Evolutionary conservation across 768 basidiomycete species (phyloP).

Genomic region (Auriculariales sp.): DNA sequence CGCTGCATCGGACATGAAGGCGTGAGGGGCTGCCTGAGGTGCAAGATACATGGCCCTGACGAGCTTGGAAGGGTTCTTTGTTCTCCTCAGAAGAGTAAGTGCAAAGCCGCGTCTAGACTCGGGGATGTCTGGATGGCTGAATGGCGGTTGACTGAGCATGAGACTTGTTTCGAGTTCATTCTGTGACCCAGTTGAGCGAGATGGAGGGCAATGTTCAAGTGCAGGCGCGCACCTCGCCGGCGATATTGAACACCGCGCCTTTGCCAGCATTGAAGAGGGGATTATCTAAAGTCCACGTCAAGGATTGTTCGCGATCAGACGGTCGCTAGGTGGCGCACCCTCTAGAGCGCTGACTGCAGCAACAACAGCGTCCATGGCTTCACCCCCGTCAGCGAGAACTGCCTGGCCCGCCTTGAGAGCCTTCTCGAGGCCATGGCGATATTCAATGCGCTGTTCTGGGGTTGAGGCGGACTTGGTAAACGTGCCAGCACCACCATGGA

Average conservation of each 20-base stretch:
- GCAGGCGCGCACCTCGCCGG: slow-evolving; percentile 48
- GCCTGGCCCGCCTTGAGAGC: slow-evolving; percentile 50
- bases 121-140: slow-evolving; percentile 44
- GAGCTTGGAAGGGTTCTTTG: slow-evolving; percentile 60
- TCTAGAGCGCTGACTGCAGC: slow-evolving; percentile 64
- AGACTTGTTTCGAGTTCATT: slow-evolving; percentile 73
- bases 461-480: slow-evolving; percentile 44
- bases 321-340: slow-evolving; percentile 24
- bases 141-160: slow-evolving; percentile 68
- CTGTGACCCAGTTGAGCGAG: slow-evolving; percentile 20
- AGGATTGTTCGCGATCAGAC: background rate
- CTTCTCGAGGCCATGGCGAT: slow-evolving; percentile 36
- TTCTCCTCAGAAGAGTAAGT: slow-evolving; percentile 47
- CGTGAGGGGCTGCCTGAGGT: slow-evolving; percentile 46
- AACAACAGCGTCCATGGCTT: slow-evolving; percentile 71
- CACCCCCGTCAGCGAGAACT: slow-evolving; percentile 51
- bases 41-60: slow-evolving; percentile 56
- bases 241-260: slow-evolving; percentile 72
- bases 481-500: slow-evolving; percentile 72
- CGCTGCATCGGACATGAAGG: slow-evolving; percentile 51
- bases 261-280: slow-evolving; percentile 69
- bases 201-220: background rate
- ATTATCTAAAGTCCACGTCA: slow-evolving; percentile 30
- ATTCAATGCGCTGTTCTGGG: slow-evolving; percentile 41
- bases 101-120: slow-evolving; percentile 46